Evolutionary conservation across 148 eudicot species (phyloP).

Genomic region (Fagopyrum tataricum): DNA sequence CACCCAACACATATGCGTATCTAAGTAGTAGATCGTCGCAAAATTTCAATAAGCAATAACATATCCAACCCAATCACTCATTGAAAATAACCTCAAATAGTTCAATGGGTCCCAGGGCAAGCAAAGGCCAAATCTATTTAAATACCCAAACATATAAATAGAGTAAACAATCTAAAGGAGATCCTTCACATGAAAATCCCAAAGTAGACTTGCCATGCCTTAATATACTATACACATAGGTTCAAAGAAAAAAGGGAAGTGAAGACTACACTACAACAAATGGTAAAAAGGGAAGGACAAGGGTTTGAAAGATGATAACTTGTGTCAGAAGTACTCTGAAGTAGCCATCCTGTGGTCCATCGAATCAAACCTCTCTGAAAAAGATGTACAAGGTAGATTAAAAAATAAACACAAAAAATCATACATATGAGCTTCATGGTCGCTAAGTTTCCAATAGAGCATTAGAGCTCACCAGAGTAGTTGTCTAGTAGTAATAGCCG

Average conservation of each 20-base stretch:
- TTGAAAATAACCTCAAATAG: too few species aligned
- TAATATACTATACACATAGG: not conserved
- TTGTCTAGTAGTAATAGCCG: conserved; percentile 49
- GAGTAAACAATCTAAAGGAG: not conserved
- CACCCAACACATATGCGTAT: too few species aligned
- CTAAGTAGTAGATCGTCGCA: too few species aligned
- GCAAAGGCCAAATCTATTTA: not conserved
- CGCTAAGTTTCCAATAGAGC: not conserved
- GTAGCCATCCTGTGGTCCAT: not conserved
- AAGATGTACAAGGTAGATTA: not conserved
- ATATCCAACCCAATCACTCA: too few species aligned
- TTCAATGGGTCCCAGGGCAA: too few species aligned
- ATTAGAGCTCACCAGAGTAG: conserved; percentile 22
- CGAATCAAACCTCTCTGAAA: not conserved
- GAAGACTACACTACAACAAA: not conserved
- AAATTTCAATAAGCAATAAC: too few species aligned
- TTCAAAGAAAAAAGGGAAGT: not conserved
- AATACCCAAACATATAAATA: not conserved
- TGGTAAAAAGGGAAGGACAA: not conserved
- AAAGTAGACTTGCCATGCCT: not conserved
- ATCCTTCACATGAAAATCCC: not conserved
- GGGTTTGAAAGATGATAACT: not conserved
- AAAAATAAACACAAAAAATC: not conserved
- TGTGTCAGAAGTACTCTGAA: not conserved
- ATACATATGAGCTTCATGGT: not conserved